Conservation (phyloP, 768 basidiomycete species). For the Bullera alba region DNA sequence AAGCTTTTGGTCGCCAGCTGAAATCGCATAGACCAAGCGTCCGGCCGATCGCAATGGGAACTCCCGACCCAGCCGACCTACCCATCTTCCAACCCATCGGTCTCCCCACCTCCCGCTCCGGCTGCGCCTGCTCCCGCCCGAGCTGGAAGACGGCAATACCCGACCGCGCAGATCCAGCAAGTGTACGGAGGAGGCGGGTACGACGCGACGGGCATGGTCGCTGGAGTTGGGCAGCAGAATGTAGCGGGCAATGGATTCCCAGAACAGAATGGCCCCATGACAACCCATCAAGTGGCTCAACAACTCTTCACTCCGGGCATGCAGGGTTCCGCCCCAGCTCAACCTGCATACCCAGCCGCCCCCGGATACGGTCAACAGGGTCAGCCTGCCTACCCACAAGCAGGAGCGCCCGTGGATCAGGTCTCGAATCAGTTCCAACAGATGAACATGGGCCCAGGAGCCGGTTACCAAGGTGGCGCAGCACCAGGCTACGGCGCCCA, state of each 20-base stretch:
- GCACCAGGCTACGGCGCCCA: slow-evolving; percentile 42
- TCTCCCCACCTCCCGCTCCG: slow-evolving; percentile 29
- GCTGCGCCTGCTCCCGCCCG: slow-evolving; percentile 49
- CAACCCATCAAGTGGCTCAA: slow-evolving; percentile 1
- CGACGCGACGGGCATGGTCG: no score
- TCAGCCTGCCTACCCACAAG: slow-evolving; percentile 48
- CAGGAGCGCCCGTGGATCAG: slow-evolving; percentile 40
- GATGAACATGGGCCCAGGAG: slow-evolving; percentile 63
- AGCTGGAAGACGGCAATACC: slow-evolving; percentile 80
- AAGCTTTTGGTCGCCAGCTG: slow-evolving; percentile 2
- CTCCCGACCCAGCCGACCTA: slow-evolving; percentile 52
- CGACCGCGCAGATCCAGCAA: slow-evolving; percentile 73
- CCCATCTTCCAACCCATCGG: slow-evolving; percentile 17
- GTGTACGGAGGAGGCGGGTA: slow-evolving; percentile 50
- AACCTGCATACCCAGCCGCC: slow-evolving; percentile 33
- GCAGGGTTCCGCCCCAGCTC: background rate
- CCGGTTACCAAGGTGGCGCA: slow-evolving; percentile 8
- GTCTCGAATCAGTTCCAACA: slow-evolving; percentile 78
- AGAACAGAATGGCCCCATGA: slow-evolving; percentile 18
- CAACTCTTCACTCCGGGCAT: slow-evolving; percentile 6
- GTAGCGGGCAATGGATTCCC: slow-evolving; percentile 43
- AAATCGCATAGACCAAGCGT: slow-evolving; percentile 61
- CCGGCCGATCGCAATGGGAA: slow-evolving; percentile 77
- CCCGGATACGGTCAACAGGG: slow-evolving; percentile 24
- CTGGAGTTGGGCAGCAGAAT: slow-evolving; percentile 52